A percentile compares a stretch with the other conserved stretches of the same genome.
Conservation (phyloP, 192 early-diverging fungal genomes). For the Dissophora ornata region DNA sequence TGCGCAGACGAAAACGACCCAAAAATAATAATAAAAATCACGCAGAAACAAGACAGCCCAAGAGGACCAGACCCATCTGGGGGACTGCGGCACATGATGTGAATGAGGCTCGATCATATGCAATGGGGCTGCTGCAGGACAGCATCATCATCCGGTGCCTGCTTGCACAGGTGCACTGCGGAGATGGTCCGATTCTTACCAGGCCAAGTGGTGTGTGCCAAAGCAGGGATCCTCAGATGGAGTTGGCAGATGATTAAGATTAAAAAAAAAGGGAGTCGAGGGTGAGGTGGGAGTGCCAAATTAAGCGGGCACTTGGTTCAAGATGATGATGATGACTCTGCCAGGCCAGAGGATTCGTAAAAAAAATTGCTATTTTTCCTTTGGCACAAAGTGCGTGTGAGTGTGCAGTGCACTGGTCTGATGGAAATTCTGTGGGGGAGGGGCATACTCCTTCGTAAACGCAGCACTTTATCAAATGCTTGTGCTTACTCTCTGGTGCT, state of each 20-base stretch:
- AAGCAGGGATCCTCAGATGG: no score
- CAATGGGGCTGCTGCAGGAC: no score
- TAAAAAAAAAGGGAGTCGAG: no score
- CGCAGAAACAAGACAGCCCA: background rate
- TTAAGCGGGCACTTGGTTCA: background rate
- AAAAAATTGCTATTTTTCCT: background rate
- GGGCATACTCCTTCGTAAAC: no score
- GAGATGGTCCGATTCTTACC: no score
- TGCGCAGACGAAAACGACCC: conserved; percentile 20
- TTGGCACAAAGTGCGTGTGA: background rate
- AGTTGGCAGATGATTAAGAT: background rate
- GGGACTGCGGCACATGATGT: background rate
- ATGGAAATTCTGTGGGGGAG: no score
- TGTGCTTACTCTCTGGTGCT: no score
- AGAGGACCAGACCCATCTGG: background rate
- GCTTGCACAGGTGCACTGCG: no score
- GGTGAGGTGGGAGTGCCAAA: background rate
- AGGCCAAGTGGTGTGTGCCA: no score
- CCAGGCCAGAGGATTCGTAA: background rate
- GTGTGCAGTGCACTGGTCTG: conserved; percentile 1
- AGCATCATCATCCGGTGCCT: no score
- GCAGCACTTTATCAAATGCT: no score
- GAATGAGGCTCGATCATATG: no score
- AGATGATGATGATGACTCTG: conserved; percentile 2
- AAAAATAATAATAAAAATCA: background rate